Evolutionary conservation across 176 grass and related monocot species (phyloP), one percentile per base, ranked within the genome.

Genomic region (Oryza rufipogon): DNA sequence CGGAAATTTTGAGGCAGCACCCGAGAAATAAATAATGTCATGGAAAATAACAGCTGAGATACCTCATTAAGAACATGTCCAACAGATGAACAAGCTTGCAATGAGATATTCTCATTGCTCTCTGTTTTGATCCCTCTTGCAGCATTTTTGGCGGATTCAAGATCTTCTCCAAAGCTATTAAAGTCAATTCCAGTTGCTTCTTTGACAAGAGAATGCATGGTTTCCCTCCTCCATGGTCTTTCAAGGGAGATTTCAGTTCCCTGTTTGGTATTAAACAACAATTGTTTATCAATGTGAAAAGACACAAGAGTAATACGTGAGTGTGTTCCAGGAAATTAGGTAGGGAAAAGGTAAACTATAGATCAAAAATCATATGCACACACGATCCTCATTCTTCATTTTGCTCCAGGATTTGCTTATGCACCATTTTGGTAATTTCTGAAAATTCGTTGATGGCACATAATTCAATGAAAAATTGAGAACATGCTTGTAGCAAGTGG

Each of bases 11-110:
- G 34, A 46, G 15, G 51, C 66, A 83, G 23, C 71, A 36, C 0
- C 36, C 22, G 15, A 70, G 13, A 47, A 76, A 51, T 26, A 75
- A 28, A 76, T 73, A 80, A 4, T 61, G 45, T 39, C 41, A 12
- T 49, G 71, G 54, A 58, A 82, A 78, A 87, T 42, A 36, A 47
- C 68, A 83, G 41, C 71, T 65, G 47, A 71, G 41, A 11, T 91
- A 99, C 93, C 93, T 99, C 91, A 61, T 89, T 94, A 61, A 99
- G 96, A 89, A 99, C 86, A 94, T 99, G 96, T 68, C 96, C 96
- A 84, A 99, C 86, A 64, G 91, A 96, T 77, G 91, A 87, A 67
- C 89, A 92, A 25, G 87, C 68, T 86, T 94, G 80, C 78, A 94
- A 51, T 39, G 84, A 90, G 83, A 48, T 83, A 88, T 70, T 79